phyloP scores from a whole-genome alignment of 495 filamentous ascomycete species.

The Tuber umbilicatum region DNA sequence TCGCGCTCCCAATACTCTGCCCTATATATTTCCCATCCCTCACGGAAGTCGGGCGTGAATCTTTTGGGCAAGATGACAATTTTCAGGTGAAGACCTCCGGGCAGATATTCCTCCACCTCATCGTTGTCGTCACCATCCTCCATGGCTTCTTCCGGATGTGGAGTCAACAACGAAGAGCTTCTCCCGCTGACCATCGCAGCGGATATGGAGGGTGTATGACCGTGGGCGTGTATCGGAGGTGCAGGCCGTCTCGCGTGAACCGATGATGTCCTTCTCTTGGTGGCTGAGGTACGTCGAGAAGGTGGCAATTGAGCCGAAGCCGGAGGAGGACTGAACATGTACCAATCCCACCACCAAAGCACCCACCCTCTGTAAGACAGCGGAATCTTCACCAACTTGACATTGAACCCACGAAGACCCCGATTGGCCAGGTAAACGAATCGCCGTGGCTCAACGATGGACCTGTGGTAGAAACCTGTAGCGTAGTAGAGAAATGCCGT shows the following conservation, averaged over 20 bases:
- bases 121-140: conserved; percentile 47
- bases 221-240: conserved; percentile 37
- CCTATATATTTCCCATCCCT: conserved; percentile 92
- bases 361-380: conserved; percentile 65
- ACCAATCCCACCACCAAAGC: conserved; percentile 41
- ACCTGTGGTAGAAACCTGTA: conserved; percentile 90
- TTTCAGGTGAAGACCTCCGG: conserved; percentile 85
- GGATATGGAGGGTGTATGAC: conserved; percentile 18
- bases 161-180: conserved; percentile 23
- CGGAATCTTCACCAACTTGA: conserved; percentile 84
- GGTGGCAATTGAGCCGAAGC: neutral
- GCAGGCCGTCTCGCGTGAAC: conserved; percentile 7
- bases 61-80: conserved; percentile 87
- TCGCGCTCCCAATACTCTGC: conserved; percentile 95
- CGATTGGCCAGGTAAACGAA: conserved; percentile 86
- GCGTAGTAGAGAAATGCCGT: conserved; percentile 80
- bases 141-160: conserved; percentile 28
- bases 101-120: conserved; percentile 74
- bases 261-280: conserved; percentile 32
- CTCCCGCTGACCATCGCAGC: conserved; percentile 13
- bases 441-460: conserved; percentile 84
- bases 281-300: neutral
- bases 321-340: conserved; percentile 34
- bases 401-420: conserved; percentile 83
- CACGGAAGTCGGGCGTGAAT: conserved; percentile 89